Evolutionary conservation across 2,329 filamentous ascomycete genomes (phyloP).

Genomic region (Xylaria polymorpha): DNA sequence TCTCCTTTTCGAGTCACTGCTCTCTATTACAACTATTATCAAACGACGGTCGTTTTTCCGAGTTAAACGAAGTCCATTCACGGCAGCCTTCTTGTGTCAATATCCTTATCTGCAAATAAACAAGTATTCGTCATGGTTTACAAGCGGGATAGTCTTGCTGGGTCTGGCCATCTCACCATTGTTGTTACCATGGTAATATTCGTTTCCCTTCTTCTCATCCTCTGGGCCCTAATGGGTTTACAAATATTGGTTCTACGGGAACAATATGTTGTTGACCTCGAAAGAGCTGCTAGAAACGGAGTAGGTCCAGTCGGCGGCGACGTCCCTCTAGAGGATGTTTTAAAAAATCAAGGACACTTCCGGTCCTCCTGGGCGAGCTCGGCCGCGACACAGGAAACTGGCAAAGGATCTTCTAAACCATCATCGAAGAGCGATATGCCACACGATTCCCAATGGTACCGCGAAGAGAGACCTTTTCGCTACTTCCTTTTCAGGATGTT

Average conservation of each 20-base stretch:
- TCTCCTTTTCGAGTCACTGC: neutral
- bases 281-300: neutral
- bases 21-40: neutral
- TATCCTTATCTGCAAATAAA: neutral
- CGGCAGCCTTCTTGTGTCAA: neutral
- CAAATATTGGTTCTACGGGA: neutral
- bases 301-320: neutral
- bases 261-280: neutral
- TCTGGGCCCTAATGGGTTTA: neutral
- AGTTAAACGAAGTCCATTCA: neutral
- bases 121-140: neutral
- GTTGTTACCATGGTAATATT: neutral
- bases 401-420: neutral
- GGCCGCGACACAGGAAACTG: neutral
- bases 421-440: neutral
- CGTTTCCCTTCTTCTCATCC: neutral
- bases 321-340: slow-evolving; percentile 3
- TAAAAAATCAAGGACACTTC: neutral
- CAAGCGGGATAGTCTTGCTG: neutral
- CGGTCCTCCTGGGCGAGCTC: neutral
- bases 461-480: slow-evolving; percentile 50
- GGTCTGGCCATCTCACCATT: neutral
- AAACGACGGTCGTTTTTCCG: neutral
- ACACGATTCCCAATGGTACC: slow-evolving; percentile 9
- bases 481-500: neutral